Percentiles rank a stretch among this genome's conserved stretches.
Conservation (phyloP, 345 rosid genomes). For the Aquilaria malaccensis region DNA sequence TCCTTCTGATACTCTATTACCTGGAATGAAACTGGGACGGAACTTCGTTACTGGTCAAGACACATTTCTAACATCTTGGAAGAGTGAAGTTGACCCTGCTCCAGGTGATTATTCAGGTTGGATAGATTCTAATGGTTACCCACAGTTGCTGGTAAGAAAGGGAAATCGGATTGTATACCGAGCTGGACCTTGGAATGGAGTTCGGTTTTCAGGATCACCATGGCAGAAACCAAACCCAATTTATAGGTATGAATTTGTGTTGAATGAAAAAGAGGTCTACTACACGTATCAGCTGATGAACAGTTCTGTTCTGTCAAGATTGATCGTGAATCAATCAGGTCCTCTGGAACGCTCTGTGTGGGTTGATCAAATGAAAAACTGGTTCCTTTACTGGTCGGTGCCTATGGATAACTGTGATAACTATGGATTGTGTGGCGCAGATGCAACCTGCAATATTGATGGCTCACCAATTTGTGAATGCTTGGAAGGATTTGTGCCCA, state of each 20-base stretch:
- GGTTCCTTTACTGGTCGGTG: slow-evolving; percentile 23
- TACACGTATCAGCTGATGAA: slow-evolving; percentile 21
- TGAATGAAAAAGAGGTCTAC: slow-evolving; percentile 20
- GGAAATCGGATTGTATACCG: slow-evolving; percentile 12
- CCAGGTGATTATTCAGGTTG: slow-evolving; percentile 24
- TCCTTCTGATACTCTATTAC: slow-evolving; percentile 30
- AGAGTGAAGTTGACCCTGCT: slow-evolving; percentile 26
- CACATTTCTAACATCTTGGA: slow-evolving; percentile 33
- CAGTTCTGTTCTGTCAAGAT: slow-evolving; percentile 20
- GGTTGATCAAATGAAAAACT: slow-evolving; percentile 16
- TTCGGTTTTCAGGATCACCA: slow-evolving; percentile 9
- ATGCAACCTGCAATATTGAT: slow-evolving; percentile 28
- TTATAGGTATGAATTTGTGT: slow-evolving; percentile 18
- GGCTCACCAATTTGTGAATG: slow-evolving; percentile 35
- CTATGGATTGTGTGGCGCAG: slow-evolving; percentile 27
- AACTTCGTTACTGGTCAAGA: slow-evolving; percentile 17
- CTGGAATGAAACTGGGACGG: slow-evolving; percentile 41
- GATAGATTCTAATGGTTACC: slow-evolving; percentile 28
- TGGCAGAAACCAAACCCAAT: slow-evolving; percentile 20
- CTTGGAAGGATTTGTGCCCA: slow-evolving; percentile 30
- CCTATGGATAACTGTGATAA: slow-evolving; percentile 32
- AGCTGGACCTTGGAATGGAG: slow-evolving; percentile 46
- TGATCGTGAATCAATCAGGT: slow-evolving; percentile 23
- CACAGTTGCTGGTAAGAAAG: slow-evolving; percentile 25
- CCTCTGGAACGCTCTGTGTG: slow-evolving; percentile 16